A percentile compares a stretch with the other conserved stretches of the same genome.
phyloP scores from a whole-genome alignment of 2,329 filamentous ascomycete genomes.

The Fusarium aywerte region DNA sequence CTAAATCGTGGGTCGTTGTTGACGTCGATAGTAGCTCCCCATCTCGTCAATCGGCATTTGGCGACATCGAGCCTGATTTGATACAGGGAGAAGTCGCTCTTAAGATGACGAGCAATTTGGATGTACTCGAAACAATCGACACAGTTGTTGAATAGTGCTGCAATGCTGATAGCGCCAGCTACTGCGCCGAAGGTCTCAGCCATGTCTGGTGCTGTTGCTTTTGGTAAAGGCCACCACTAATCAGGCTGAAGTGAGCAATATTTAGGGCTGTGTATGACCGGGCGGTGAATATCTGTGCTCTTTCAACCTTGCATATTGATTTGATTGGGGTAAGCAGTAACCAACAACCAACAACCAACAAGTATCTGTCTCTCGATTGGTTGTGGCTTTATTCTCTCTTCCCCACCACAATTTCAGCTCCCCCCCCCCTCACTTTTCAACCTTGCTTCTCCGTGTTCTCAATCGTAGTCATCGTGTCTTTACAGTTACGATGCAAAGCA shows the following conservation, averaged over 20 bases:
- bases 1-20: conserved; percentile 45
- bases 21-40: conserved; percentile 50
- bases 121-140: conserved; percentile 56
- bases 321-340: not conserved
- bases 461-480: too few species aligned
- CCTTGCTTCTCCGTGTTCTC: not conserved
- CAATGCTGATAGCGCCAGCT: conserved; percentile 50
- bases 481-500: not conserved
- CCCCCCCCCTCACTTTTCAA: not conserved
- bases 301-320: too few species aligned
- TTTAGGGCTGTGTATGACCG: too few species aligned
- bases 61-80: conserved; percentile 50
- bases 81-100: conserved; percentile 48
- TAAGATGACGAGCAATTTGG: conserved; percentile 52
- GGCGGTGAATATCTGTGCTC: too few species aligned
- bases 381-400: not conserved
- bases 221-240: too few species aligned
- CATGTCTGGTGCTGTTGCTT: too few species aligned
- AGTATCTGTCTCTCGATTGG: not conserved
- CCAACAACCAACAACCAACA: not conserved
- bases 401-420: too few species aligned
- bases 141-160: conserved; percentile 52
- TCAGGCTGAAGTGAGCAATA: not conserved
- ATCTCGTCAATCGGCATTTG: conserved; percentile 49
- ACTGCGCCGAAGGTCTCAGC: conserved; percentile 35